phyloP scores from a whole-genome alignment of 2,329 filamentous ascomycete genomes.

The Dendryphion nanum region DNA sequence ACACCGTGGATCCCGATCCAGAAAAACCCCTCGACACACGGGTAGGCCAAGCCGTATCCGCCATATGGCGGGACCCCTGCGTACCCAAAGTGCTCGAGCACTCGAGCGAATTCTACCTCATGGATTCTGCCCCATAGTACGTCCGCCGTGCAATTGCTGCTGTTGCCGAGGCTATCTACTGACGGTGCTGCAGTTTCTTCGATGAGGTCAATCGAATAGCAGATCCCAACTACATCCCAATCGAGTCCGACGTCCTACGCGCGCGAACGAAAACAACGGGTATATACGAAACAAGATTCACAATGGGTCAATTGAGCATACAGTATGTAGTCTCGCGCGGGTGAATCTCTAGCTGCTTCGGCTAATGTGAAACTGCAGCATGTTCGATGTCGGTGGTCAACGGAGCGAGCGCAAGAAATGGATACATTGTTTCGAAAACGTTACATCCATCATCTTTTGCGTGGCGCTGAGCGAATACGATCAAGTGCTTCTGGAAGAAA shows the following conservation, averaged over 20 bases:
- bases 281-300: slow-evolving; percentile 98
- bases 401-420: slow-evolving; percentile 98
- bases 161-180: neutral
- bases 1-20: slow-evolving; percentile 86
- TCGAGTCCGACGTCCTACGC: slow-evolving; percentile 90
- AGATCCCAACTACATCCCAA: slow-evolving; percentile 80
- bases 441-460: slow-evolving; percentile 99
- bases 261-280: slow-evolving; percentile 97
- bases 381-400: slow-evolving; percentile 98
- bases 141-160: slow-evolving; percentile 30
- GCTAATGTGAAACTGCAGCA: slow-evolving; percentile 58
- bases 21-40: slow-evolving; percentile 78
- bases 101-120: slow-evolving; percentile 96
- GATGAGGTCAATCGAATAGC: slow-evolving; percentile 87
- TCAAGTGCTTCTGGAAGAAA: slow-evolving; percentile 93
- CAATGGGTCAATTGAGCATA: slow-evolving; percentile 98
- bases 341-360: slow-evolving; percentile 9
- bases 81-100: slow-evolving; percentile 83
- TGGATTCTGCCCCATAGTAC: slow-evolving; percentile 99
- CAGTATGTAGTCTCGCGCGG: slow-evolving; percentile 64
- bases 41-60: slow-evolving; percentile 78
- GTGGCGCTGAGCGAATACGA: slow-evolving; percentile 98
- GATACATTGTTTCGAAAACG: slow-evolving; percentile 99
- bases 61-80: slow-evolving; percentile 86
- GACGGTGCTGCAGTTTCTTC: slow-evolving; percentile 74